Evolutionary conservation across 495 filamentous ascomycete genomes (phyloP).

Genomic region (Letharia columbiana): DNA sequence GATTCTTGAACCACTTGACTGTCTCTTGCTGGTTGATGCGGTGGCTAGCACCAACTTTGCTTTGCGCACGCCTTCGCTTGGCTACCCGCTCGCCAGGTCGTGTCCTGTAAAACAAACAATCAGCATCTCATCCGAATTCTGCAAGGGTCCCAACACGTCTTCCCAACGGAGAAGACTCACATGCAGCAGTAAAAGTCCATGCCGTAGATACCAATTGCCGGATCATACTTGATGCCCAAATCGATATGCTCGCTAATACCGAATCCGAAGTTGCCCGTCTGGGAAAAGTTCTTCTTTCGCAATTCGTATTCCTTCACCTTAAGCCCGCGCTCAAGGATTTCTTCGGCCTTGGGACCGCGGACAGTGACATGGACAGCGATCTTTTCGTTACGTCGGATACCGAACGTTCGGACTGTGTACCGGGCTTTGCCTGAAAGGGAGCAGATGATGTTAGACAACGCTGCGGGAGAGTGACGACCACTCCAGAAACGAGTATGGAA

Average conservation of each 20-base stretch:
- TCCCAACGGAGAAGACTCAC: slow-evolving; percentile 41
- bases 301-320: slow-evolving; percentile 99
- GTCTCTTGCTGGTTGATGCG: slow-evolving; percentile 88
- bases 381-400: slow-evolving; percentile 99
- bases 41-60: slow-evolving; percentile 78
- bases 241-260: slow-evolving; percentile 99
- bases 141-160: background rate
- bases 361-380: slow-evolving; percentile 99
- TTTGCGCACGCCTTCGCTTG: slow-evolving; percentile 83
- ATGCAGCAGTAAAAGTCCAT: slow-evolving; percentile 99
- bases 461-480: background rate
- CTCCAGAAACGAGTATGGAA: background rate
- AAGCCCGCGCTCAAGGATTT: slow-evolving; percentile 99
- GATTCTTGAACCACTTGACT: slow-evolving; percentile 99
- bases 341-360: slow-evolving; percentile 99
- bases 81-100: slow-evolving; percentile 96
- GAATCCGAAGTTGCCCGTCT: slow-evolving; percentile 99
- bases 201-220: slow-evolving; percentile 98
- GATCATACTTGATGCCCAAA: slow-evolving; percentile 99
- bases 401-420: slow-evolving; percentile 99
- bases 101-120: slow-evolving; percentile 46
- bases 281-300: slow-evolving; percentile 97
- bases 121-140: slow-evolving; percentile 19
- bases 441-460: background rate
- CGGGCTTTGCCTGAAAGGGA: slow-evolving; percentile 78